Evolutionary conservation across 1,139 yeast species (phyloP), one percentile per base, ranked within the genome.

Genomic region (Dujonia santamariae): DNA sequence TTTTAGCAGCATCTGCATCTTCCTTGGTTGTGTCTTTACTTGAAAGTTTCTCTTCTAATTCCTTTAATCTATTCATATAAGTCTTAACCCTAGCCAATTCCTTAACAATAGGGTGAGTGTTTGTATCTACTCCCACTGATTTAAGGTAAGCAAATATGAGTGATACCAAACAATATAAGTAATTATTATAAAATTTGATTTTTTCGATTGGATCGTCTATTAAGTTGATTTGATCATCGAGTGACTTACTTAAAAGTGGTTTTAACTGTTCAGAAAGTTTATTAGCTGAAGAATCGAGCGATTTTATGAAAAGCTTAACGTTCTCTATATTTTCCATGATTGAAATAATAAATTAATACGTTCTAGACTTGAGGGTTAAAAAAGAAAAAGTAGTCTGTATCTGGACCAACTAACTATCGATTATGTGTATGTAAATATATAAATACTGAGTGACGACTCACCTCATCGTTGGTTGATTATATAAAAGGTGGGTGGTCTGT

Each of bases 31-130:
- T 43, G 12, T 51, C 51, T 11, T 49, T 46, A 36, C 15, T 46
- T 37, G 26, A 47, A 41, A 37, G 40, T 34, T 47, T 44, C 4
- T 40, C 43, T 35, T 67, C 73, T 2, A 71, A 56, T 7, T 59
- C 63, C 42, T 80, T 76, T 30, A 77, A 71, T 50, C 80, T 70
- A 27, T 69, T 72, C 81, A 86, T 82, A 47, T 81, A 82, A 12
- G 68, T 55, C 54, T 83, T 84, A 27, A 88, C 81, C 42, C 95
- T 67, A 16, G 67, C 68, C 35, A 88, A 65, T 53, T 88, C 96
- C 18, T 67, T 64, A 80, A 80, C 76, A 4, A 87, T 73, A 0
- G 83, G 78, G 42, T 81, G 86, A 3, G 59, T 56, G 13, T 66
- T 65, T 0, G 84, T 72, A 40, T 80, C 75, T 11, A 69, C 57